Base-by-base conservation (phyloP, 2,329 filamentous ascomycete genomes). In the Epichloe elymi region DNA sequence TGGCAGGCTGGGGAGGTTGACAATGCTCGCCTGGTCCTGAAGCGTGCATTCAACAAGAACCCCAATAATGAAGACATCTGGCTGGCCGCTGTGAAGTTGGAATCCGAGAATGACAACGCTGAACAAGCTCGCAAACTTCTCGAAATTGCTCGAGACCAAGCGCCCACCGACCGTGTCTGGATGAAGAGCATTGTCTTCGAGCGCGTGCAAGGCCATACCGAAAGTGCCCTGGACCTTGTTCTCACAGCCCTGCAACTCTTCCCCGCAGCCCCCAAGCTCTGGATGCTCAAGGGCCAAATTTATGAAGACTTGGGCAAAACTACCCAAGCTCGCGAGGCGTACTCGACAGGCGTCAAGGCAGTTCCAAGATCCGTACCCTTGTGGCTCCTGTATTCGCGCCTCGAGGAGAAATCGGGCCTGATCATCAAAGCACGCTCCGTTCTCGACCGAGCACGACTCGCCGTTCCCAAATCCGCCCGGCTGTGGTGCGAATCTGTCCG, bases 271-370 rank as follows among this genome's bases (percentile, higher is more conserved):
- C 78, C 88, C 49, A 97, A 97, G 69, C 76, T 98, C 23, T 96
- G 91, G 85, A 96, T 97, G 86, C 87, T 95, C 73, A 98, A 98
- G 70, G 93, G 94, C 0, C 93, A 98, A 64, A 93, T 97, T 55
- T 98, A 98, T 73, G 86, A 96, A 63, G 78, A 83, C 42, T 77
- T 89, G 45, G 83, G 79, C 59, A 89, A 88, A 69, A 71, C 85
- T 14, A 83, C 85, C 0, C 86, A 93, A 67, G 93, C 93, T 3
- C 82, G 93, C 45, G 89, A 97, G 65, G 89, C 91, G 0, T 97
- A 93, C 67, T 81, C 80, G 53, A 85, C 87, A 4, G 93, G 93
- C 37, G 94, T 91, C 40, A 86, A 93, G 61, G 87, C 88, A 0
- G 91, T 88, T 51, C 82, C 90, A 3, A 82, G 83, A 55, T 91